These are phyloP conservation scores for Prasinococcaceae sp. DNA, from an alignment of 139 green algal genomes.

Conservation along the genomic window DNA sequence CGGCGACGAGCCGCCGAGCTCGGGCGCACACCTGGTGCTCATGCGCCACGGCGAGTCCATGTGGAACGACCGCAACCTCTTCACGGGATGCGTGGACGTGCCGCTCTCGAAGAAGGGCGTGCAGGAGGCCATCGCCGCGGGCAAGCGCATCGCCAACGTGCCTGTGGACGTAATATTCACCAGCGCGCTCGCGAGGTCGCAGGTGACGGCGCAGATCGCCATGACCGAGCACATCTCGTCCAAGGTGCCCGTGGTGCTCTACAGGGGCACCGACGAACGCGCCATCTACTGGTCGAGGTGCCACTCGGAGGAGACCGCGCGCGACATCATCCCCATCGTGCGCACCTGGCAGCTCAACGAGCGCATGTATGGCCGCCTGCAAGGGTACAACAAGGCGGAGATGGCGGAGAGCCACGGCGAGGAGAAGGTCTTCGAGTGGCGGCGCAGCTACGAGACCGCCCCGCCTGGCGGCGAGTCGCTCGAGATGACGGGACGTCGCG, in stretches of 20 bases:
- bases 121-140: conserved; percentile 22
- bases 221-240: conserved; percentile 21
- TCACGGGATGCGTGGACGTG: conserved; percentile 24
- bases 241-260: conserved; percentile 11
- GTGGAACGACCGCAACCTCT: conserved; percentile 24
- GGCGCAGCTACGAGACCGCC: conserved; percentile 19
- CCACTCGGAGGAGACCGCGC: conserved; percentile 12
- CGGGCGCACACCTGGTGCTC: background rate
- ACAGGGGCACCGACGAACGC: conserved; percentile 14
- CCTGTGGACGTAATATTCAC: conserved; percentile 27
- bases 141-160: conserved; percentile 23
- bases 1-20: too few species aligned
- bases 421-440: conserved; percentile 26
- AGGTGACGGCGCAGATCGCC: conserved; percentile 30
- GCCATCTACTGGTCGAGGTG: conserved; percentile 2
- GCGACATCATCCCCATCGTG: conserved; percentile 20
- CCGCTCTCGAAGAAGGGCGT: conserved; percentile 22
- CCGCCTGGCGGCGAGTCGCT: conserved; percentile 29
- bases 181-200: conserved; percentile 20
- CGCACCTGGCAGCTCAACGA: conserved; percentile 26
- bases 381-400: conserved; percentile 30
- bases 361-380: conserved; percentile 27
- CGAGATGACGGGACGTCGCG: conserved; percentile 24
- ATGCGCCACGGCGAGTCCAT: conserved; percentile 16
- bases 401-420: conserved; percentile 31